Evolutionary conservation across 2,329 filamentous ascomycete species (phyloP).

Genomic region (Hypoxylon sp.): DNA sequence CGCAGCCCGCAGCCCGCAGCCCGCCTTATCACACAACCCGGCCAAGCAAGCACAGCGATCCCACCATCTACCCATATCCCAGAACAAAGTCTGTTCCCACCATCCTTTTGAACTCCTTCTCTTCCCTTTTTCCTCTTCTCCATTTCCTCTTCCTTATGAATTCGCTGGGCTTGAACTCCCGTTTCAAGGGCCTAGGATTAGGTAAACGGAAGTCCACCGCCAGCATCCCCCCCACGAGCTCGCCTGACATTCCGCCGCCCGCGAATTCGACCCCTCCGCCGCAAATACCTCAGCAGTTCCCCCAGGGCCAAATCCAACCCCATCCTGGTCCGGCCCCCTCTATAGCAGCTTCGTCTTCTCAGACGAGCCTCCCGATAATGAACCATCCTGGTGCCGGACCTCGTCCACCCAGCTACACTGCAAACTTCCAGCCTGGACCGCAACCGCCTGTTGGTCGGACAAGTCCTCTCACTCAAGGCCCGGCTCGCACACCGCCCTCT

Average conservation of each 20-base stretch:
- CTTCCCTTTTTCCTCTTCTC: slow-evolving; percentile 38
- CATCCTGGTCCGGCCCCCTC: slow-evolving; percentile 57
- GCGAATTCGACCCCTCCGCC: slow-evolving; percentile 55
- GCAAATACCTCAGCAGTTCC: slow-evolving; percentile 66
- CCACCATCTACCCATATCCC: slow-evolving; percentile 20
- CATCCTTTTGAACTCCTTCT: slow-evolving; percentile 23
- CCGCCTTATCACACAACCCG: slow-evolving; percentile 37
- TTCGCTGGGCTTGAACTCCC: slow-evolving; percentile 84
- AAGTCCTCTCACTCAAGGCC: slow-evolving; percentile 62
- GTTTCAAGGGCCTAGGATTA: slow-evolving; percentile 83
- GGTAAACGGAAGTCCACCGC: slow-evolving; percentile 80
- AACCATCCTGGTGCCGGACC: slow-evolving; percentile 70
- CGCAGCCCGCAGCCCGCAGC: slow-evolving; percentile 15
- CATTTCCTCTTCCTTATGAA: slow-evolving; percentile 67
- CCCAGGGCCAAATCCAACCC: slow-evolving; percentile 53
- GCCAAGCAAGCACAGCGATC: slow-evolving; percentile 27
- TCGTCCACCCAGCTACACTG: slow-evolving; percentile 73
- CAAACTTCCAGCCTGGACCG: slow-evolving; percentile 64
- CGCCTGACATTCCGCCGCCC: slow-evolving; percentile 56
- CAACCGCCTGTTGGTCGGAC: slow-evolving; percentile 64
- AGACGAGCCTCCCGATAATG: slow-evolving; percentile 68
- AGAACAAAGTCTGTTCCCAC: slow-evolving; percentile 32
- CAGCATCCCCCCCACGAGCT: slow-evolving; percentile 61
- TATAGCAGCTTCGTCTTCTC: slow-evolving; percentile 60
- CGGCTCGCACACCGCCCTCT: slow-evolving; percentile 66